Evolutionary conservation across 2,329 filamentous ascomycete species (phyloP).

Genomic region (Cordyceps sp.): DNA sequence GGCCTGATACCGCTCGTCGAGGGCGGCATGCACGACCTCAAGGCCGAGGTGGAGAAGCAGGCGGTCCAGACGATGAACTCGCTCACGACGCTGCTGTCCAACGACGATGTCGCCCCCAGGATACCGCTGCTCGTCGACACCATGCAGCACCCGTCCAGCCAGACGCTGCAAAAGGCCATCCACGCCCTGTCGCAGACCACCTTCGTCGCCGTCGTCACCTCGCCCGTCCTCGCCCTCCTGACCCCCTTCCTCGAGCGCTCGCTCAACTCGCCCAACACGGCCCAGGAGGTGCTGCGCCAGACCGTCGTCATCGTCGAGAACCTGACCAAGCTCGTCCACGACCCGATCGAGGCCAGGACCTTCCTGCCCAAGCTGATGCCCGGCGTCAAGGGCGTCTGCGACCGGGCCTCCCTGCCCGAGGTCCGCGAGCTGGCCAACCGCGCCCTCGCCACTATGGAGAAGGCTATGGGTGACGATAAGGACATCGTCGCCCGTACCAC

Average conservation of each 20-base stretch:
- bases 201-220: constrained; percentile 94
- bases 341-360: constrained; percentile 79
- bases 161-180: constrained; percentile 87
- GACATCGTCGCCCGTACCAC: constrained; percentile 50
- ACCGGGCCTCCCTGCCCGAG: constrained; percentile 83
- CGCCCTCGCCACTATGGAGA: constrained; percentile 74
- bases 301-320: constrained; percentile 96
- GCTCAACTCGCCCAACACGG: constrained; percentile 76
- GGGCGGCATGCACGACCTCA: constrained; percentile 90
- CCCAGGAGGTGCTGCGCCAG: constrained; percentile 88
- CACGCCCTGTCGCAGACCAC: constrained; percentile 94
- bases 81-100: constrained; percentile 76
- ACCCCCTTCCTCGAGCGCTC: constrained; percentile 90
- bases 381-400: constrained; percentile 76
- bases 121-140: constrained; percentile 86
- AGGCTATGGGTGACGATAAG: constrained; percentile 69
- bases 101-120: constrained; percentile 88
- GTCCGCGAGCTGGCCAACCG: constrained; percentile 79
- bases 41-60: constrained; percentile 75
- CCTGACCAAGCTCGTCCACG: constrained; percentile 93
- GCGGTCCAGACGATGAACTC: constrained; percentile 85
- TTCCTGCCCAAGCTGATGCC: constrained; percentile 92
- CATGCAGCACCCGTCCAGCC: constrained; percentile 83
- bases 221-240: constrained; percentile 82
- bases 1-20: constrained; percentile 83